A percentile compares a stretch with the other conserved stretches of the same genome.
Evolutionary conservation across 805 yeast species (phyloP).

Genomic region (Monosporozyma siamensis): DNA sequence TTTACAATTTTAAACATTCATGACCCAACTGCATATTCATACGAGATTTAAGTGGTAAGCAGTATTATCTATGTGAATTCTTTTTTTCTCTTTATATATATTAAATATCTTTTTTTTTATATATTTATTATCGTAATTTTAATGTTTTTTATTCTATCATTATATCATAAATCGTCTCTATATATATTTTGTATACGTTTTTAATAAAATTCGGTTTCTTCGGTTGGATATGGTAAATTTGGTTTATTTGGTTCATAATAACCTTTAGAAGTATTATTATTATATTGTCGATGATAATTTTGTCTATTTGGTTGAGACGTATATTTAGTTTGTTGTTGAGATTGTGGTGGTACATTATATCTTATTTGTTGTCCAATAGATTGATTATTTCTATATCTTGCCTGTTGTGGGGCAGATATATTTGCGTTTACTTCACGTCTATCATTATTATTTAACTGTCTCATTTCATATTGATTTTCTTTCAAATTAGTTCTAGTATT

Average conservation of each 20-base stretch:
- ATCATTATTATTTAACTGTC: neutral
- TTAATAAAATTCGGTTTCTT: neutral
- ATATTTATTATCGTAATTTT: no score
- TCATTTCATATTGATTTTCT: constrained; percentile 1
- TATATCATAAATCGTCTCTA: no score
- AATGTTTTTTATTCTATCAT: neutral
- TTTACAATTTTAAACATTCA: no score
- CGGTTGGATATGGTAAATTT: constrained; percentile 1
- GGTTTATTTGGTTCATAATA: neutral
- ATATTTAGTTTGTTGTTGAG: no score
- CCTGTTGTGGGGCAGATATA: constrained; percentile 1
- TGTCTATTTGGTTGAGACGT: no score
- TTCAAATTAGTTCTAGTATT: neutral
- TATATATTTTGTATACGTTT: no score
- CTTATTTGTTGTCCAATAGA: neutral
- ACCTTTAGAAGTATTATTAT: neutral
- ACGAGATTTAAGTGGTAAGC: neutral
- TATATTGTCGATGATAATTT: neutral
- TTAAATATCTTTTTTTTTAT: no score
- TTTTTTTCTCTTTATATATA: neutral
- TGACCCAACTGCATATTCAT: neutral
- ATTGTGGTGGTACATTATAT: neutral
- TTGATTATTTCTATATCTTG: neutral
- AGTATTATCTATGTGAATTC: neutral
- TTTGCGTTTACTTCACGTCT: neutral